These are phyloP conservation scores for Triticum monococcum DNA, from an alignment of 176 grass and related monocot species.

Conservation along the genomic window DNA sequence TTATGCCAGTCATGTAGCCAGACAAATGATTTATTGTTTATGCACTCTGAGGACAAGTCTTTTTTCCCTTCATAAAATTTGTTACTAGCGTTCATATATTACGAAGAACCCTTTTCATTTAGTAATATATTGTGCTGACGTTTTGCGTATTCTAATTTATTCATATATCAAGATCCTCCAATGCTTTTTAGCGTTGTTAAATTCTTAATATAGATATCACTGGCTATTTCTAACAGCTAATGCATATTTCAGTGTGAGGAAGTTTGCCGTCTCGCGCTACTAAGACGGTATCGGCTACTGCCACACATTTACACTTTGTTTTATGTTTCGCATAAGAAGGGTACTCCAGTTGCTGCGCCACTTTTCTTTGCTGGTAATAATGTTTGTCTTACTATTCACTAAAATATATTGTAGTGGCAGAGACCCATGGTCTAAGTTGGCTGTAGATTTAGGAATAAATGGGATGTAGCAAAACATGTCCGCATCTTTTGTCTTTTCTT, in stretches of 20 bases:
- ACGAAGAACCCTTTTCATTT: neutral
- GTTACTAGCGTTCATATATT: neutral
- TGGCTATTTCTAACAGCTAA: neutral
- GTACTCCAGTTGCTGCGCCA: slow-evolving; percentile 70
- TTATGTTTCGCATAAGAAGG: slow-evolving; percentile 79
- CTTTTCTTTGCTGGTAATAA: slow-evolving; percentile 82
- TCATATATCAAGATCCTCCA: neutral
- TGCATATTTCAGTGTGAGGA: slow-evolving; percentile 75
- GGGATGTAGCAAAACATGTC: neutral
- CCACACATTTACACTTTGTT: slow-evolving; percentile 91
- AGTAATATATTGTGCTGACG: neutral
- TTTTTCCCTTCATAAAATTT: neutral
- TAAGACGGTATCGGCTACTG: slow-evolving; percentile 74
- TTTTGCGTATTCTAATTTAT: neutral
- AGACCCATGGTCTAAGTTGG: slow-evolving; percentile 21
- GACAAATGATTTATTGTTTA: neutral
- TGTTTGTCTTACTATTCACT: neutral
- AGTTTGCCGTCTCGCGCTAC: slow-evolving; percentile 87
- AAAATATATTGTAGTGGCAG: neutral
- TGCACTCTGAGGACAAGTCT: neutral
- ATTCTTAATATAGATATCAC: neutral
- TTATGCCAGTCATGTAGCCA: neutral
- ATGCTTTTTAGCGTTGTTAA: neutral
- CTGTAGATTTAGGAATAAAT: slow-evolving; percentile 14
- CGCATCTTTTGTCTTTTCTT: neutral